Evolutionary conservation across 2,329 filamentous ascomycete genomes (phyloP), one percentile per base, ranked within the genome.

Genomic region (Dactylellina sp.): DNA sequence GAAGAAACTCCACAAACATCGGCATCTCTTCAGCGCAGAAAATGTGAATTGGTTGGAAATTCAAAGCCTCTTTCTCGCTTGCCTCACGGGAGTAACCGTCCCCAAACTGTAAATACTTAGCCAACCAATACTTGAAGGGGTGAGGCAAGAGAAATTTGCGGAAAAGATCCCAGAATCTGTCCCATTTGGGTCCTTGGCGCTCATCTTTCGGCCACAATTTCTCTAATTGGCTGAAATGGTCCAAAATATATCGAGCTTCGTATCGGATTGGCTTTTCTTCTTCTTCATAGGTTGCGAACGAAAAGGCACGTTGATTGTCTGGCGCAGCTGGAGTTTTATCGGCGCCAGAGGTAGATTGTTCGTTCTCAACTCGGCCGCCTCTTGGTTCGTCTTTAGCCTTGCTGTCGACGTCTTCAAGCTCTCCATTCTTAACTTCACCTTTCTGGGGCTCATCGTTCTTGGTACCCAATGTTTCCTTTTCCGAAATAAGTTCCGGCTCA

Each of bases 161-260:
- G 11, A 61, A 39, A 1, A 57, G n/a, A 0, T 50, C 28, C 61
- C 61, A 65, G n/a, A 74, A 39, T 2, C 11, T 16, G 3, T 63
- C 53, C 70, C 70, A 74, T 50, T 74, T 65, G 2, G 52, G 28
- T 14, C 70, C 61, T 44, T 74, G 39, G 14, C 70, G 70, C 4
- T 74, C 61, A 25, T 61, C 55, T 42, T 66, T 49, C 14, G 61
- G 61, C 70, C 70, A 74, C 14, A 74, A 6, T 18, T 40, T 24
- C 16, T 65, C 53, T 32, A 74, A 6, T 12, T 28, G 47, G 9
- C n/a, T 28, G 18, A 74, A n/a, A 20, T 74, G 70, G 1, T 28
- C 18, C 1, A 46, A n/a, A 5, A 72, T 24, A 35, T 55, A 59
- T 1, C 6, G 7, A 4, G 44, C 16, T 49, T 65, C 66, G 22